phyloP scores from a whole-genome alignment of 768 basidiomycete species.

The Melanogaster broomeanus region DNA sequence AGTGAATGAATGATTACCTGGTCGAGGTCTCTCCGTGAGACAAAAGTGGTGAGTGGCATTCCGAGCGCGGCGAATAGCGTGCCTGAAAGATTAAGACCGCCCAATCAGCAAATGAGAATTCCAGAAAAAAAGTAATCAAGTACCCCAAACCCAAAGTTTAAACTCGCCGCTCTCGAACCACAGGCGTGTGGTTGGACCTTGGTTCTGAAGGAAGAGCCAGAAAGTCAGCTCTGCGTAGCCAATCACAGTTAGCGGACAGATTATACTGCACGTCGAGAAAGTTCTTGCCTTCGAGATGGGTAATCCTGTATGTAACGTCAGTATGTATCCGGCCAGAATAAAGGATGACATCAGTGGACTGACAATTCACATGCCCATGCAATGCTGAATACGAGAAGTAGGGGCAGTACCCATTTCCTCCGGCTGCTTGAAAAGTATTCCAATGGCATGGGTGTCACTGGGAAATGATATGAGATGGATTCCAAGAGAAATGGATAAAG shows the following conservation, averaged over 20 bases:
- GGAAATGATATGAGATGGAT: constrained; percentile 4
- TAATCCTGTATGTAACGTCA: constrained; percentile 47
- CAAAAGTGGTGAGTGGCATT: constrained; percentile 68
- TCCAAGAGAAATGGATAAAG: neutral
- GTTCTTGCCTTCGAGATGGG: constrained; percentile 74
- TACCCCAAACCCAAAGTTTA: constrained; percentile 69
- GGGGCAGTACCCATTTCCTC: constrained; percentile 60
- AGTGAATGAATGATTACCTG: constrained; percentile 39
- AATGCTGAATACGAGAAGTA: constrained; percentile 69
- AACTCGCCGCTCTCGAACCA: constrained; percentile 88
- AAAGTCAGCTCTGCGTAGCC: constrained; percentile 63
- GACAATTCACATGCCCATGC: constrained; percentile 82
- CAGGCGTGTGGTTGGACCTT: constrained; percentile 65
- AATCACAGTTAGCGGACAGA: constrained; percentile 5
- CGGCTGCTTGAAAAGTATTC: constrained; percentile 46
- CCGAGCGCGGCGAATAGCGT: constrained; percentile 66
- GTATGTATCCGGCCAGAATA: constrained; percentile 5
- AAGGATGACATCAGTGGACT: constrained; percentile 24
- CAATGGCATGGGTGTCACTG: constrained; percentile 62
- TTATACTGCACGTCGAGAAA: neutral
- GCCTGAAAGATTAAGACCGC: constrained; percentile 39
- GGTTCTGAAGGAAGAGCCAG: constrained; percentile 82
- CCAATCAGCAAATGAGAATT: constrained; percentile 12
- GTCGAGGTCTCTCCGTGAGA: constrained; percentile 59
- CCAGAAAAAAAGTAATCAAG: constrained; percentile 13